Percentiles rank a stretch among this genome's conserved stretches.
Evolutionary conservation across 768 basidiomycete species (phyloP).

Genomic region (Auricularia sp.): DNA sequence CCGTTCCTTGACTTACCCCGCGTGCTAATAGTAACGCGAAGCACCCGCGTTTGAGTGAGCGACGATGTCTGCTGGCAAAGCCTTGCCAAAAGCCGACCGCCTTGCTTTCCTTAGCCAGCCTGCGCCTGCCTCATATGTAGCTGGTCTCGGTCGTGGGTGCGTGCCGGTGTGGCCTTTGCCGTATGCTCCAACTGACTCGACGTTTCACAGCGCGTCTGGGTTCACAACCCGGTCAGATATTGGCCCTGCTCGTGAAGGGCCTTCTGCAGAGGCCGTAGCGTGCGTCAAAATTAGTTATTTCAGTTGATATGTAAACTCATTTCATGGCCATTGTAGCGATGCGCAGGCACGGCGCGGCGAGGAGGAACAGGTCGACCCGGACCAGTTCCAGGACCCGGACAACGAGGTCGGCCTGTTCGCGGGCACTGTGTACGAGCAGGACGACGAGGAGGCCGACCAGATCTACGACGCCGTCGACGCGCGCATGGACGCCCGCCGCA

Average conservation of each 20-base stretch:
- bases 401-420: conserved; percentile 95
- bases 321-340: conserved; percentile 37
- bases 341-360: conserved; percentile 81
- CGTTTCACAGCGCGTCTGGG: conserved; percentile 65
- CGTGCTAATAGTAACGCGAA: too few species aligned
- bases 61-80: conserved; percentile 6
- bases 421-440: conserved; percentile 90
- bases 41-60: background rate
- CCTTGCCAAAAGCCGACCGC: conserved; percentile 50
- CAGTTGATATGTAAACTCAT: too few species aligned
- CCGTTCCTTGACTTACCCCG: too few species aligned
- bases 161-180: conserved; percentile 16
- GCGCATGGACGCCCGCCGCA: conserved; percentile 80
- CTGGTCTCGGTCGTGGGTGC: conserved; percentile 94
- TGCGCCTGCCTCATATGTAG: conserved; percentile 93
- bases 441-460: conserved; percentile 94
- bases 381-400: conserved; percentile 93
- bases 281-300: conserved; percentile 27
- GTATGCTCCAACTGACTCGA: conserved; percentile 2
- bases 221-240: conserved; percentile 99
- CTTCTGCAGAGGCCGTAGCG: conserved; percentile 86
- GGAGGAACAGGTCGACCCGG: conserved; percentile 79
- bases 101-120: conserved; percentile 84
- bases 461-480: conserved; percentile 90
- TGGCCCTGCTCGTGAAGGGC: conserved; percentile 92